Base-by-base conservation (phyloP, 2,329 filamentous ascomycete species). In the Cucurbitaria berberidis region DNA sequence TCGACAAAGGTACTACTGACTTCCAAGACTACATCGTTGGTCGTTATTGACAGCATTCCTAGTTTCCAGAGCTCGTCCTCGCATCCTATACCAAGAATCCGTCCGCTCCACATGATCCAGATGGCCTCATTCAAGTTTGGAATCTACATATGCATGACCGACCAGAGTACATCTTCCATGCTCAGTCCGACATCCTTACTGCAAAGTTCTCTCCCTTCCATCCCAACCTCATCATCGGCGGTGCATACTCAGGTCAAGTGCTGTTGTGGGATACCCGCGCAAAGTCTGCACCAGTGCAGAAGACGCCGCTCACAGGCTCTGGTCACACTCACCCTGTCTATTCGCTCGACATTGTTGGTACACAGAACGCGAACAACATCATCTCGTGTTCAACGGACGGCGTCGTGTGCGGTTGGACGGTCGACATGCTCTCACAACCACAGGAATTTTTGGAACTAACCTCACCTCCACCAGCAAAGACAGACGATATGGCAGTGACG, bases 131-230 rank as follows among this genome's bases (percentile, higher is more conserved):
- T 27, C 93, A 97, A 74, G 89, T 99, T 29, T 99, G 96, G 96
- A 99, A 97, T 72, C 84, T 92, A 69, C 93, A 98, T 75, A 88
- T 98, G 74, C 93, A 96, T 66, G 91, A 95, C 64, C 87, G 95
- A 26, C 92, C 95, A 1, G 95, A 99, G 80, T 98, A 96, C 76
- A 88, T 96, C 52, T 97, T 99, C 74, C 93, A 96, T 67, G 93
- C 93, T 9, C 93, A 96, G 56, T 97, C 93, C 39, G 95, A 99
- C 76, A 91, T 99, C 47, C 83, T 99, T 13, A 90, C 93, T 0
- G 95, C 95, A 60, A 96, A 95, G 63, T 99, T 99, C 77, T 98
- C 95, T n/a, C 95, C 95, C 0, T 97, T 97, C 72, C 95, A 99
- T 74, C 93, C 93, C 4, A 97, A 96, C 64, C 83, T 99, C 48